Evolutionary conservation across 441 rosid species (phyloP).

Genomic region (Dalechampia spathulata): DNA sequence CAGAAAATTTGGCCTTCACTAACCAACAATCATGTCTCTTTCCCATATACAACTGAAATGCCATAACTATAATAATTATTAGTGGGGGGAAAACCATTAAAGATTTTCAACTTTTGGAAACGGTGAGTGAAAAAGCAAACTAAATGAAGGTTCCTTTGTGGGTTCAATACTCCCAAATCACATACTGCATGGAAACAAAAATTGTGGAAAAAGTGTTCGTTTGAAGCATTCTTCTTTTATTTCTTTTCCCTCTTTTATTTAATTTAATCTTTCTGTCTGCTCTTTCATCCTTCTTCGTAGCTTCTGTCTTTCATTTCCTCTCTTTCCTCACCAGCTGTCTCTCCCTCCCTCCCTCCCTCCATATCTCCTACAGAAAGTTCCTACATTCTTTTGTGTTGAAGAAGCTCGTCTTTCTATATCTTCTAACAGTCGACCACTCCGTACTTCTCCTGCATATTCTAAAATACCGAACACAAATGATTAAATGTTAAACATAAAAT

Average conservation of each 20-base stretch:
- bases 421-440: no score
- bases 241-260: background rate
- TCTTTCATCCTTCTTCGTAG: background rate
- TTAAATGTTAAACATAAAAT: no score
- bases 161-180: conserved; percentile 13
- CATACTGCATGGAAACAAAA: conserved; percentile 12
- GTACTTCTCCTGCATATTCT: no score
- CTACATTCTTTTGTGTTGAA: background rate
- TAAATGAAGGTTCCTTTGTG: conserved; percentile 15
- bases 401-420: background rate
- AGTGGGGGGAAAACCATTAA: background rate
- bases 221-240: conserved; percentile 15
- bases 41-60: conserved; percentile 6
- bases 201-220: conserved; percentile 15
- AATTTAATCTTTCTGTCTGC: background rate
- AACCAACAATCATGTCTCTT: conserved; percentile 18
- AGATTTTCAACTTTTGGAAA: conserved; percentile 1
- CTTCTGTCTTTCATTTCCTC: no score
- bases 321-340: no score
- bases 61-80: no score
- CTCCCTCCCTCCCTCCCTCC: background rate
- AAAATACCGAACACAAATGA: no score
- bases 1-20: conserved; percentile 19
- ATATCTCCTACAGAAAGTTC: background rate
- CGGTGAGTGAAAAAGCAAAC: conserved; percentile 13